These are phyloP conservation scores for Cladosporium sp. DNA, from an alignment of 2,329 filamentous ascomycete genomes.

Conservation along the genomic window DNA sequence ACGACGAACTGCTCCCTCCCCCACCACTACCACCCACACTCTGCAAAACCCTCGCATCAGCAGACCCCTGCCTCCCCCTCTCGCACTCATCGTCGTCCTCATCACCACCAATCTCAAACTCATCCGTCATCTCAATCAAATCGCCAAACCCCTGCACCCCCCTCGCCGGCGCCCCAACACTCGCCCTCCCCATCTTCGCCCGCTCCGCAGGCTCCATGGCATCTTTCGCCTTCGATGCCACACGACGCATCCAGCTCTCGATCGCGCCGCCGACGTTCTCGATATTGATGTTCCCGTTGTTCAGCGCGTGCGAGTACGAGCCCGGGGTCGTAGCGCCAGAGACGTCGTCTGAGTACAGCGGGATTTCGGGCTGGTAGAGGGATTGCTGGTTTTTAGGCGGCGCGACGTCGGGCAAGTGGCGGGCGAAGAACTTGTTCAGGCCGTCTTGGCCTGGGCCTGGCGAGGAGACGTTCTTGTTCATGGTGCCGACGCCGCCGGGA, in stretches of 20 bases:
- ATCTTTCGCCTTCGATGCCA: slow-evolving; percentile 63
- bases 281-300: slow-evolving; percentile 47
- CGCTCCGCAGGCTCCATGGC: slow-evolving; percentile 24
- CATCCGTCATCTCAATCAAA: slow-evolving; percentile 71
- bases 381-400: slow-evolving; percentile 57
- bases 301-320: slow-evolving; percentile 17
- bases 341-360: slow-evolving; percentile 44
- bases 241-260: slow-evolving; percentile 85
- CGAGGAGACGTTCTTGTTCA: slow-evolving; percentile 67
- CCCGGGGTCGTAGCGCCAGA: slow-evolving; percentile 31
- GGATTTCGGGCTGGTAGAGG: slow-evolving; percentile 63
- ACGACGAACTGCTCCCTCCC: slow-evolving; percentile 29
- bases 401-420: slow-evolving; percentile 77
- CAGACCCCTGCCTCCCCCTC: slow-evolving; percentile 32
- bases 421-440: slow-evolving; percentile 79
- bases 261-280: slow-evolving; percentile 85
- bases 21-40: slow-evolving; percentile 12
- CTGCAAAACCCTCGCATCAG: slow-evolving; percentile 15
- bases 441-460: slow-evolving; percentile 83
- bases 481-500: slow-evolving; percentile 84
- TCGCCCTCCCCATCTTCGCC: slow-evolving; percentile 29
- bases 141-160: slow-evolving; percentile 56
- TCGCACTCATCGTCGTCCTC: slow-evolving; percentile 32
- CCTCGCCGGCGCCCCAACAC: slow-evolving; percentile 32
- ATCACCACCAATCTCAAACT: slow-evolving; percentile 45